A percentile compares a stretch with the other conserved stretches of the same genome.
phyloP scores from a whole-genome alignment of 139 green algal species.

The Picocystis salinarum region DNA sequence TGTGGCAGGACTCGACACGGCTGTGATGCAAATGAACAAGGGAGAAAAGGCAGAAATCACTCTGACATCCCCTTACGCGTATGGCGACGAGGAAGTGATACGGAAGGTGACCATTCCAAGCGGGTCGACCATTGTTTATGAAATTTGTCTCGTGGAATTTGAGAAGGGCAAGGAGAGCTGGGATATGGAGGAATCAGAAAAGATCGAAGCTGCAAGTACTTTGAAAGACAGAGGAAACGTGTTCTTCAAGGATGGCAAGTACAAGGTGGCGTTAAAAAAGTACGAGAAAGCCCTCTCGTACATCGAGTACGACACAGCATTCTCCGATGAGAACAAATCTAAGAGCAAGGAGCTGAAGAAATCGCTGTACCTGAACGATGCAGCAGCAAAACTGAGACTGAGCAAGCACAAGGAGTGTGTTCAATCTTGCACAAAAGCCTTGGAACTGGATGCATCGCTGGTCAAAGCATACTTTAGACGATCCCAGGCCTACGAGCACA shows the following conservation, averaged over 20 bases:
- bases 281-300: constrained; percentile 37
- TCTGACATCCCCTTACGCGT: constrained; percentile 46
- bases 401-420: constrained; percentile 30
- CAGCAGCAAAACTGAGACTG: constrained; percentile 59
- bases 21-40: constrained; percentile 75
- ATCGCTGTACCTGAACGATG: constrained; percentile 58
- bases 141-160: constrained; percentile 40
- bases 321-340: constrained; percentile 24
- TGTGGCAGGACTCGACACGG: constrained; percentile 56
- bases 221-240: constrained; percentile 77
- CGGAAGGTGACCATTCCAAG: constrained; percentile 21
- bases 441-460: constrained; percentile 65
- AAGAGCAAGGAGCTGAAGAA: constrained; percentile 44
- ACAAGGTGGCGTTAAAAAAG: constrained; percentile 33
- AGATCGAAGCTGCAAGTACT: constrained; percentile 40
- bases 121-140: constrained; percentile 24
- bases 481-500: constrained; percentile 38
- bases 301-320: constrained; percentile 31
- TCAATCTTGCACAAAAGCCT: constrained; percentile 32
- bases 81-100: constrained; percentile 16
- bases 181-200: constrained; percentile 70
- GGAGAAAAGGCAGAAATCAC: constrained; percentile 47
- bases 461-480: constrained; percentile 85
- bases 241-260: constrained; percentile 63
- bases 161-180: constrained; percentile 76